Conservation (phyloP, 2,329 filamentous ascomycete species). For the Hirsutella minnesotensis region DNA sequence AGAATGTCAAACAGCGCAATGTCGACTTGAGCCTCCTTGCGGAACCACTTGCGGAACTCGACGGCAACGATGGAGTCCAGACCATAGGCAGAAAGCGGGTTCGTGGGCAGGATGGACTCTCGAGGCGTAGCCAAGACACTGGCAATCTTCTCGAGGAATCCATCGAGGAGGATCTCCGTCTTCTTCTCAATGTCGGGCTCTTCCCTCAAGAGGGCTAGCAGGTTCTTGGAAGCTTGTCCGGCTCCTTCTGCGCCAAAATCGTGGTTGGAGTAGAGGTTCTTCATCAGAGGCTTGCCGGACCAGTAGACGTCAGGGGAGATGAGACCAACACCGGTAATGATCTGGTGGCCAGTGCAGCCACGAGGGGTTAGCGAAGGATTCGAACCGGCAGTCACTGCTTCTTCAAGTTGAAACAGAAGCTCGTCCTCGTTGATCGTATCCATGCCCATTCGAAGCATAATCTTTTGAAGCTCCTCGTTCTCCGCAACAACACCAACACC, state of each 20-base stretch:
- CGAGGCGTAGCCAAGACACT: slow-evolving; percentile 5
- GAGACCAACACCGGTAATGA: slow-evolving; percentile 12
- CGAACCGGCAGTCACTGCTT: slow-evolving; percentile 8
- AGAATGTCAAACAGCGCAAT: slow-evolving; percentile 12
- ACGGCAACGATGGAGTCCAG: slow-evolving; percentile 12
- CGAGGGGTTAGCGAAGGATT: slow-evolving; percentile 4
- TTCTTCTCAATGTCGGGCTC: slow-evolving; percentile 5
- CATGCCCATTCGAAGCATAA: slow-evolving; percentile 8
- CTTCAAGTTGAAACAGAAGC: slow-evolving; percentile 12
- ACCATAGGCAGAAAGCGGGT: slow-evolving; percentile 10
- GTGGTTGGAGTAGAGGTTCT: slow-evolving; percentile 12
- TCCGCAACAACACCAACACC: slow-evolving; percentile 10
- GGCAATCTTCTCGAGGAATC: slow-evolving; percentile 10
- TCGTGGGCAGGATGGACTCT: slow-evolving; percentile 6
- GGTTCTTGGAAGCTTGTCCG: slow-evolving; percentile 8
- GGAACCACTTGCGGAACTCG: slow-evolving; percentile 12
- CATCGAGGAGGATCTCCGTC: slow-evolving; percentile 6
- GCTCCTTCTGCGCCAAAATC: slow-evolving; percentile 8
- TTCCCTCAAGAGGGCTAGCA: slow-evolving; percentile 6
- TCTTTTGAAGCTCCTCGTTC: slow-evolving; percentile 7
- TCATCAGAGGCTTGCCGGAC: slow-evolving; percentile 11
- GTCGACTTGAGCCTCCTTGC: slow-evolving; percentile 8
- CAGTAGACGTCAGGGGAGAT: slow-evolving; percentile 12
- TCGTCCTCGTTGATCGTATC: slow-evolving; percentile 11
- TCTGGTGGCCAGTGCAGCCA: slow-evolving; percentile 11